phyloP scores from a whole-genome alignment of 2,329 filamentous ascomycete species.

The Penicillium sp. region DNA sequence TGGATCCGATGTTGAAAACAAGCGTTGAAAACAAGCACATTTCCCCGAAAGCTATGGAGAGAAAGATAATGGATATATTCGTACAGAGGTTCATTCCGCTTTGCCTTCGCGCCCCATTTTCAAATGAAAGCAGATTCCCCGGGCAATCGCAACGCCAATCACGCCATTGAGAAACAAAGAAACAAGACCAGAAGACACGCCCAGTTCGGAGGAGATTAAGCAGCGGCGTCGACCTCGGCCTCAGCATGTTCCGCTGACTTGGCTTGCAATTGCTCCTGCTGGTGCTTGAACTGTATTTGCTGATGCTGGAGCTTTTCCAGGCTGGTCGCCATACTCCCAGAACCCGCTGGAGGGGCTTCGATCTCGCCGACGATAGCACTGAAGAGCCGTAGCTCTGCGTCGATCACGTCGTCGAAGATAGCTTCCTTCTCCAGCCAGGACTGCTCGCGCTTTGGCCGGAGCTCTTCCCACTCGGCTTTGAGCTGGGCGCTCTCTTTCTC shows the following conservation, averaged over 20 bases:
- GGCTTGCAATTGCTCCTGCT: conserved; percentile 23
- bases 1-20: neutral
- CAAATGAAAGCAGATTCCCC: conserved; percentile 7
- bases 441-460: conserved; percentile 40
- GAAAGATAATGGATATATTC: conserved; percentile 23
- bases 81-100: conserved; percentile 20
- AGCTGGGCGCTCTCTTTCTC: conserved; percentile 46
- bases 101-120: conserved; percentile 1
- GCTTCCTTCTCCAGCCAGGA: conserved; percentile 48
- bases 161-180: conserved; percentile 8
- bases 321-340: conserved; percentile 19
- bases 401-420: conserved; percentile 47
- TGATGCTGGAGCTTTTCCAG: conserved; percentile 28
- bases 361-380: conserved; percentile 29
- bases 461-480: conserved; percentile 42
- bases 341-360: conserved; percentile 5
- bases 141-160: conserved; percentile 7
- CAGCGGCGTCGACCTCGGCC: conserved; percentile 13
- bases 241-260: conserved; percentile 15
- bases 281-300: conserved; percentile 23
- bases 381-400: conserved; percentile 44
- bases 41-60: neutral
- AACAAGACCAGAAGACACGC: neutral
- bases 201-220: neutral
- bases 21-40: neutral